Conservation (phyloP, 1,284 basidiomycete species). For the Peniophora sp. region DNA sequence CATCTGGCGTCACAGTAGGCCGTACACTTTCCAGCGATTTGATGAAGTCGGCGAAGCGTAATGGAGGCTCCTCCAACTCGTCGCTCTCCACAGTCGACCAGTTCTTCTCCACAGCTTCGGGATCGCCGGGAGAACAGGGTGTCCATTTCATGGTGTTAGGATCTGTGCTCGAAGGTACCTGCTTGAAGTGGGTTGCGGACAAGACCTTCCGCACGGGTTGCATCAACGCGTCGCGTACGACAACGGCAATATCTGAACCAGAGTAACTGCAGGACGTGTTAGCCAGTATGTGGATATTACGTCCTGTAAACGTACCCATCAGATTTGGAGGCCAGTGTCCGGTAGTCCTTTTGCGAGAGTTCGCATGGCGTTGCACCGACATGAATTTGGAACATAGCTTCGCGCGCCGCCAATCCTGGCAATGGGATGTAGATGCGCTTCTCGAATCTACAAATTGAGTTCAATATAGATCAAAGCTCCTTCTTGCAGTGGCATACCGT, state of each 20-base stretch:
- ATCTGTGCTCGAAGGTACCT: conserved; percentile 28
- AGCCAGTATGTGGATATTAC: conserved; percentile 3
- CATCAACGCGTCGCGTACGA: conserved; percentile 97
- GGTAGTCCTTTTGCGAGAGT: conserved; percentile 76
- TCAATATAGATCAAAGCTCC: neutral
- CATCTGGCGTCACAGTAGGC: conserved; percentile 85
- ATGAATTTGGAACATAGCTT: conserved; percentile 95
- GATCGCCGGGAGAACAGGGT: conserved; percentile 93
- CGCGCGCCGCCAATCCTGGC: conserved; percentile 88
- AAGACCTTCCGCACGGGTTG: conserved; percentile 97
- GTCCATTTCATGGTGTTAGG: conserved; percentile 56
- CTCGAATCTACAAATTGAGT: conserved; percentile 60
- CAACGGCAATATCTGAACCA: conserved; percentile 92
- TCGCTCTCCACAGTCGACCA: conserved; percentile 94
- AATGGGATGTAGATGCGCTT: conserved; percentile 98
- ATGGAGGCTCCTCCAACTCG: conserved; percentile 81
- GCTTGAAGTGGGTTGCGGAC: conserved; percentile 92
- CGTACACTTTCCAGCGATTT: conserved; percentile 76
- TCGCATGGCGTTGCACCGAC: conserved; percentile 90
- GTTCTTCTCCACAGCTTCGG: conserved; percentile 79
- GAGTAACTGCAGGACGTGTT: conserved; percentile 53
- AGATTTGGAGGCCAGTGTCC: conserved; percentile 76
- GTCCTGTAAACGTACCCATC: conserved; percentile 54
- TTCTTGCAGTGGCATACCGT: conserved; percentile 41
- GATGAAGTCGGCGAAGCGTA: conserved; percentile 80